Evolutionary conservation across 257 asterid species (phyloP).

Genomic region (Solanum tarapatanum): DNA sequence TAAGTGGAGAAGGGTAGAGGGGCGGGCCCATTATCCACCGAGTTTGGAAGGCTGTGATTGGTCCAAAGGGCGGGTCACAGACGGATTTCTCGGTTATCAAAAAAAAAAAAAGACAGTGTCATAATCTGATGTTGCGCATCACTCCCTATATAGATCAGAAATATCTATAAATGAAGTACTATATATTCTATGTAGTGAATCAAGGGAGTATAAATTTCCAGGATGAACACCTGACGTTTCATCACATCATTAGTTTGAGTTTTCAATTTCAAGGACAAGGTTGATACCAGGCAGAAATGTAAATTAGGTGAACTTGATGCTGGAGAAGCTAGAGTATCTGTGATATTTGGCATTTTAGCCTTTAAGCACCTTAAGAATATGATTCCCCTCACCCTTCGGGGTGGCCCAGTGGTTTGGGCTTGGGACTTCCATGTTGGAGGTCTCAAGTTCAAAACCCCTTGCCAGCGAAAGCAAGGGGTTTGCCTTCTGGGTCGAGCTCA

Average conservation of each 20-base stretch:
- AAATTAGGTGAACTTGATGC: background rate
- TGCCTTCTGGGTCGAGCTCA: no score
- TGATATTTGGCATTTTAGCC: background rate
- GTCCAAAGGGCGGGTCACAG: no score
- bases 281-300: background rate
- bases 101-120: background rate
- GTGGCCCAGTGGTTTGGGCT: no score
- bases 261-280: background rate
- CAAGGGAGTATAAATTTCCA: background rate
- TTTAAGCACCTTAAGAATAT: background rate
- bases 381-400: background rate
- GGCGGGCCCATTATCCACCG: no score
- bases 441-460: no score
- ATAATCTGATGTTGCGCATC: background rate
- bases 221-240: background rate
- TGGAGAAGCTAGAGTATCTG: background rate
- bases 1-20: no score
- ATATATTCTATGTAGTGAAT: background rate
- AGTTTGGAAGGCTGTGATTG: no score
- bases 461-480: no score
- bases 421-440: no score
- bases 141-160: background rate
- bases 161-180: background rate
- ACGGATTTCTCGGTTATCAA: no score
- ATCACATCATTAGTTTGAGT: background rate